Evolutionary conservation across 805 yeast genomes (phyloP), one percentile per base, ranked within the genome.

Genomic region (Kluyveromyces starmeri): DNA sequence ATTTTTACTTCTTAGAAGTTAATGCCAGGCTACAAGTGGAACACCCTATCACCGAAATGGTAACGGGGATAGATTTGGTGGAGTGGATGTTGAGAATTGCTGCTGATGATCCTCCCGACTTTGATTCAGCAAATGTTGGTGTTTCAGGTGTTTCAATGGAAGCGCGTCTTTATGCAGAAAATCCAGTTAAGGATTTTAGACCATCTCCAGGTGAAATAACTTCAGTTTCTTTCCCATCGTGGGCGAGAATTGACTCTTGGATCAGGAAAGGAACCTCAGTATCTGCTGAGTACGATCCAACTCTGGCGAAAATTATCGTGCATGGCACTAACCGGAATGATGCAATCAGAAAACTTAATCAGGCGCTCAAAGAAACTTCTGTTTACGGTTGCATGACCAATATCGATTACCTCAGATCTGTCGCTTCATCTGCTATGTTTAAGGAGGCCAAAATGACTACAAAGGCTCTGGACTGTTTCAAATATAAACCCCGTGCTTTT

Each of bases 21-120:
- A 92, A 92, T 61, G 98, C 99, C 53, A 83, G 99, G 71, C 72
- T 92, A 61, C 99, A 92, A 70, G 99, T 92, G 40, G 99, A 92
- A 72, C 99, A 92, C 71, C 99, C 99, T 53, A 92, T 98, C 50
- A 89, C 98, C 19, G 98, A 89, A 62, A 68, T 77, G 75, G 95
- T 84, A 26, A 89, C 96, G 13, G 96, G 96, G 3, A 64, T 88
- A 35, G 98, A 89, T 61, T 67, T 89, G 43, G 97, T 89, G 14
- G 96, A 92, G 60, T 85, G 96, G 96, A 92, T 92, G 98, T 65
- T 89, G 43, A 65, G 69, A 47, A 82, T 89, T 55, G 96, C 96
- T 21, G 95, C 94, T 23, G 88, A 84, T 53, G 71, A 71, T 45
- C 78, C 96, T 4, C 95, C 95, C 5, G 83, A 79, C 53, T 84